Evolutionary conservation across 495 filamentous ascomycete species (phyloP).

Genomic region (Neurospora sp.): DNA sequence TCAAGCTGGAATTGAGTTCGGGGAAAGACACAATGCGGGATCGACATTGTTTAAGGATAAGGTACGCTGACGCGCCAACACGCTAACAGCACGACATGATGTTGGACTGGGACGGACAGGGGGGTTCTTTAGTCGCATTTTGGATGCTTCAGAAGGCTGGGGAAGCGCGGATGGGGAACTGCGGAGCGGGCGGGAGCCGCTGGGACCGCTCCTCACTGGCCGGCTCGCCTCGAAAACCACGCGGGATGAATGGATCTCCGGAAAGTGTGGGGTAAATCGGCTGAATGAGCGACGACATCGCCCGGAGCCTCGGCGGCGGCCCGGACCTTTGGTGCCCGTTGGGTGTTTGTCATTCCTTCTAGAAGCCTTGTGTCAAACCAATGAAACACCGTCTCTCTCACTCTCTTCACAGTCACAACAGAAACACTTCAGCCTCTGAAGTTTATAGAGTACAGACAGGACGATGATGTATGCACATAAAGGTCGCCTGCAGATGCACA

Average conservation of each 20-base stretch:
- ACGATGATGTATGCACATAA: neutral
- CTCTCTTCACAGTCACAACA: neutral
- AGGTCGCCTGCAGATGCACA: neutral
- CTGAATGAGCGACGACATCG: neutral
- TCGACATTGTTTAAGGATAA: neutral
- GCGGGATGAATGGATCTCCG: conserved; percentile 3
- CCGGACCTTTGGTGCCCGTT: neutral
- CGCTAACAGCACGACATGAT: neutral
- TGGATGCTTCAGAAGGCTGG: neutral
- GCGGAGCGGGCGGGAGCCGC: neutral
- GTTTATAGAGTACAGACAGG: neutral
- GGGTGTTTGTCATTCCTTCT: neutral
- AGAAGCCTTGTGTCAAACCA: neutral
- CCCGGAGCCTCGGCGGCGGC: neutral
- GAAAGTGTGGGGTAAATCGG: conserved; percentile 4
- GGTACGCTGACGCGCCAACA: neutral
- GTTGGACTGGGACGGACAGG: neutral
- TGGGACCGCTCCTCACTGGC: neutral
- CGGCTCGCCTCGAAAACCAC: neutral
- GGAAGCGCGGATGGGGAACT: neutral
- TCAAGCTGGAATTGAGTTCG: neutral
- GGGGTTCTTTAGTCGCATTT: neutral
- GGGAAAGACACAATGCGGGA: neutral
- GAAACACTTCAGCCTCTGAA: neutral
- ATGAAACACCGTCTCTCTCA: neutral